phyloP scores from a whole-genome alignment of 192 early-diverging fungal species.

The Chytriomyces hyalinus region DNA sequence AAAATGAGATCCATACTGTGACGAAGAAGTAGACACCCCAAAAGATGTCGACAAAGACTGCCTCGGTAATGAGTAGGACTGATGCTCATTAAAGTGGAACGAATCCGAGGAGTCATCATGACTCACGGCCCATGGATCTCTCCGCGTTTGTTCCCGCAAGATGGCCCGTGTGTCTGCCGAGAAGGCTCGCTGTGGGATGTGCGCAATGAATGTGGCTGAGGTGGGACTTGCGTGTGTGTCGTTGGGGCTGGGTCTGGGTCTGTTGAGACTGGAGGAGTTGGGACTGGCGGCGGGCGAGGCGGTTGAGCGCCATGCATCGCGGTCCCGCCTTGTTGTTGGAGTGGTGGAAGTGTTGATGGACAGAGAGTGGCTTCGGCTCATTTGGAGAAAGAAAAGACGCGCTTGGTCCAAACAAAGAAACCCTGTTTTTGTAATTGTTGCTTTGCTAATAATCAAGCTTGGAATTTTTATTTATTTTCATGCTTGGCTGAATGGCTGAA shows the following conservation, averaged over 20 bases:
- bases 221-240: background rate
- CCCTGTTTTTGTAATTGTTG: background rate
- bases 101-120: background rate
- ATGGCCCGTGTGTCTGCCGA: background rate
- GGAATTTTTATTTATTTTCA: background rate
- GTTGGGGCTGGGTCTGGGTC: background rate
- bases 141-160: background rate
- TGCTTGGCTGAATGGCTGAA: too few species aligned
- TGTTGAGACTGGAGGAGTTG: too few species aligned
- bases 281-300: background rate
- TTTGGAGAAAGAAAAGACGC: background rate
- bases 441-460: background rate
- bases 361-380: background rate
- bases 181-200: slow-evolving; percentile 4
- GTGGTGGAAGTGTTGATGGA: background rate
- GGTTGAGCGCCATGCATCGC: background rate
- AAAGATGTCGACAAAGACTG: background rate
- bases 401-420: background rate
- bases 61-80: background rate
- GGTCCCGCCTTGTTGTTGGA: background rate
- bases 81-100: background rate
- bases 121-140: background rate
- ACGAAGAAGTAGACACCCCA: background rate
- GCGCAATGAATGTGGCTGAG: background rate
- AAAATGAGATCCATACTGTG: background rate